Conservation (phyloP, 768 basidiomycete genomes). For the Neoboletus magnificus region DNA sequence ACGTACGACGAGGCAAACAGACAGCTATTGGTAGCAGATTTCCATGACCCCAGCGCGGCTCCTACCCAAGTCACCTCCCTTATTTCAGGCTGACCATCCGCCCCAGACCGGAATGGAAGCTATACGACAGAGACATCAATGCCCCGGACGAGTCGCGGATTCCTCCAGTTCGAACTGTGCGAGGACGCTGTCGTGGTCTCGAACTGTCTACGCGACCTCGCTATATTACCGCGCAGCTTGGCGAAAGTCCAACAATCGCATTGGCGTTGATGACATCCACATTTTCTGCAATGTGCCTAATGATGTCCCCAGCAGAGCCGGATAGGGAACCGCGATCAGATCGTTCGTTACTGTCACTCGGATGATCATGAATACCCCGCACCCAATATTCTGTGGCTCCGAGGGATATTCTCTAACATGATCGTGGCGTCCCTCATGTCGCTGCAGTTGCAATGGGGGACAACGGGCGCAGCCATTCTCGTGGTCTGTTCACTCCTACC, state of each 20-base stretch:
- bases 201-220: slow-evolving; percentile 11
- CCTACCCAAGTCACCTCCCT: not conserved
- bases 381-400: slow-evolving; percentile 17
- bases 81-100: slow-evolving; percentile 18
- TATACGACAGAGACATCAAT: not conserved
- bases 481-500: slow-evolving; percentile 32
- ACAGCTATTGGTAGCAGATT: not conserved
- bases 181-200: slow-evolving; percentile 21
- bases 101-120: slow-evolving; percentile 3
- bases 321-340: slow-evolving; percentile 16
- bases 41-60: not conserved
- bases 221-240: slow-evolving; percentile 19
- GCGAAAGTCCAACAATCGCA: not conserved
- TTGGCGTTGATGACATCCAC: not conserved
- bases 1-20: slow-evolving; percentile 16
- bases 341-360: slow-evolving; percentile 20
- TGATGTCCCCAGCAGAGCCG: slow-evolving; percentile 15
- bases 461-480: slow-evolving; percentile 28
- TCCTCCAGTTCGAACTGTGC: slow-evolving; percentile 28
- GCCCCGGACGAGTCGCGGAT: slow-evolving; percentile 26
- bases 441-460: slow-evolving; percentile 33
- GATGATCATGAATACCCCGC: not conserved
- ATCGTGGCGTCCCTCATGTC: slow-evolving; percentile 29
- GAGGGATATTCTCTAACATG: slow-evolving; percentile 24
- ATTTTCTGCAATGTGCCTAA: not conserved